Evolutionary conservation across 371 early-diverging fungal species (phyloP).

Genomic region (Conidiobolus incongruus): DNA sequence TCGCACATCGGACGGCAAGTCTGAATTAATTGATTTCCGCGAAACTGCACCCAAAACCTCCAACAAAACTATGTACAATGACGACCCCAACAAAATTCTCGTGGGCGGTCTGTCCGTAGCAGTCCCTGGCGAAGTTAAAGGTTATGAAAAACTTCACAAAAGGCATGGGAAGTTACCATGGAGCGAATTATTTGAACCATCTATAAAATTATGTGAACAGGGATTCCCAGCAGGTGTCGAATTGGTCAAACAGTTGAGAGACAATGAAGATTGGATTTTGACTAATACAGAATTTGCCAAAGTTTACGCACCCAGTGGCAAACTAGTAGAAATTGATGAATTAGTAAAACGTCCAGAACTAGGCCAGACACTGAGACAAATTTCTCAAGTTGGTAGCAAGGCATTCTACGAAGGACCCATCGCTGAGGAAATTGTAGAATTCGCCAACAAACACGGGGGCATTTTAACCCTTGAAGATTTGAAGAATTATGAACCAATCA

Average conservation of each 20-base stretch:
- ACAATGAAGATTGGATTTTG: slow-evolving; percentile 2
- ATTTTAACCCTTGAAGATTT: slow-evolving; percentile 68
- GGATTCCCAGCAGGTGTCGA: slow-evolving; percentile 47
- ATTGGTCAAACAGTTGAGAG: slow-evolving; percentile 27
- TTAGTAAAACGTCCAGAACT: slow-evolving; percentile 42
- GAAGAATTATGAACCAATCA: slow-evolving; percentile 31
- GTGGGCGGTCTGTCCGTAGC: slow-evolving; percentile 67
- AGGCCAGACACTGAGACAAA: slow-evolving; percentile 55
- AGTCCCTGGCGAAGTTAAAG: slow-evolving; percentile 32
- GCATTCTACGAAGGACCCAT: slow-evolving; percentile 79
- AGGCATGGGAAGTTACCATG: slow-evolving; percentile 66
- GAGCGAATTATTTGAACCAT: slow-evolving; percentile 60
- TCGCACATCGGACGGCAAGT: slow-evolving; percentile 22
- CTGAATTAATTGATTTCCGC: slow-evolving; percentile 45
- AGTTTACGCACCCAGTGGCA: slow-evolving; percentile 46
- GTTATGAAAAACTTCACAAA: slow-evolving; percentile 7
- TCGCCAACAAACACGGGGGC: slow-evolving; percentile 44
- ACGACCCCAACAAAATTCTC: slow-evolving; percentile 34
- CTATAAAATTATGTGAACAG: slow-evolving; percentile 50
- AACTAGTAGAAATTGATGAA: slow-evolving; percentile 38
- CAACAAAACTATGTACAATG: slow-evolving; percentile 39
- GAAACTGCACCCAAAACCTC: slow-evolving; percentile 80
- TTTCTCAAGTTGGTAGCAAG: slow-evolving; percentile 58
- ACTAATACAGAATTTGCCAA: not conserved
- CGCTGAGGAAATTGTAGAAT: slow-evolving; percentile 47